phyloP scores from a whole-genome alignment of 164 flowering plant species.

The Annona cherimola region DNA sequence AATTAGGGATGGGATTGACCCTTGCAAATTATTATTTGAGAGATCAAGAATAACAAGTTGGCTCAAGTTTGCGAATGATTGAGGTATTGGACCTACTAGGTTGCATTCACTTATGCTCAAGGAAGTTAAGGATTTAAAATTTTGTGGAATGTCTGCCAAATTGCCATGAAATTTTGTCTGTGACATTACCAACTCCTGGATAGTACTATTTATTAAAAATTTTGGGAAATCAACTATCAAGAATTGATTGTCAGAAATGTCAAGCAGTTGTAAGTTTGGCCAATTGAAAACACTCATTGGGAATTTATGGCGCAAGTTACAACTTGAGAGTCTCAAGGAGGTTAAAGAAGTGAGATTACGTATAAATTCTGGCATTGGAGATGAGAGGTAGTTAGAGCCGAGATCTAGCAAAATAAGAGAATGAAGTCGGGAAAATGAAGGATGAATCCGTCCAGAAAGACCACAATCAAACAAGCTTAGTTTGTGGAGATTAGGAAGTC shows the following conservation, averaged over 20 bases:
- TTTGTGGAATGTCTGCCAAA: no score
- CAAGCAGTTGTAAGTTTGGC: conserved; percentile 19
- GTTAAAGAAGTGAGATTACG: conserved; percentile 17
- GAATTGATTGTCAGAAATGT: conserved; percentile 15
- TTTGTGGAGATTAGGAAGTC: conserved; percentile 12
- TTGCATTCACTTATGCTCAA: conserved; percentile 21
- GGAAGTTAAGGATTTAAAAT: conserved; percentile 19
- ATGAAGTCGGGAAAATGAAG: not conserved
- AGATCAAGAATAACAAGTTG: conserved; percentile 30
- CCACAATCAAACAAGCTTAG: not conserved
- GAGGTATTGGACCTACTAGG: conserved; percentile 35
- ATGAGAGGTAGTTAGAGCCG: conserved; percentile 9
- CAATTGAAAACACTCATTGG: conserved; percentile 24
- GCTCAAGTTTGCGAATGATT: conserved; percentile 21
- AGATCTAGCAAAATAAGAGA: not conserved
- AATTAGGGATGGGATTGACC: conserved; percentile 28
- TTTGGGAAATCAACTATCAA: no score
- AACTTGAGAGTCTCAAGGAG: not conserved
- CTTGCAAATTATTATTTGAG: conserved; percentile 32
- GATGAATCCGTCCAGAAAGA: conserved; percentile 2
- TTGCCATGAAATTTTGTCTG: conserved; percentile 25
- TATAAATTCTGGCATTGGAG: conserved; percentile 10
- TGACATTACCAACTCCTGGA: no score
- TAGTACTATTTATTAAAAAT: no score
- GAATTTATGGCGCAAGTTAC: conserved; percentile 23